These are phyloP conservation scores for Helichrysum umbraculigerum DNA, from an alignment of 129 eudicot genomes.

Conservation along the genomic window DNA sequence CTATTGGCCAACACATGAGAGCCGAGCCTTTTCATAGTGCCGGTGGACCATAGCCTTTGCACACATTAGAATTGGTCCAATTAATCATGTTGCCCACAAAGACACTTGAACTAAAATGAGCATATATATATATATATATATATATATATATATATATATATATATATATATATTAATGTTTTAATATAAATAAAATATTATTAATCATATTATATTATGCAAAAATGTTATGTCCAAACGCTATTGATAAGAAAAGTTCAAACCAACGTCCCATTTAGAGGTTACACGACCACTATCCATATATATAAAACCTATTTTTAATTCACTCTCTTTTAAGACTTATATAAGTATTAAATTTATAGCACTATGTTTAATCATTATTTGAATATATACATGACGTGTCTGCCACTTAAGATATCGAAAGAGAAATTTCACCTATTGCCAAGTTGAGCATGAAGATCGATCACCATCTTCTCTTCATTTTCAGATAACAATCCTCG, in stretches of 20 bases:
- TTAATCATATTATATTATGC: no score
- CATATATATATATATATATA: no score
- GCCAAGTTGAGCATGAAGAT: slow-evolving; percentile 89
- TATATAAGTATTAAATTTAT: neutral
- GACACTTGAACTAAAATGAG: slow-evolving; percentile 13
- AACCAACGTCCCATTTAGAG: neutral
- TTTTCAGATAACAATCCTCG: slow-evolving; percentile 68
- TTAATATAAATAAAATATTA: neutral
- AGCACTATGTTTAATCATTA: slow-evolving; percentile 16
- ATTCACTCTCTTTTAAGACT: neutral
- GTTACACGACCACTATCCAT: neutral
- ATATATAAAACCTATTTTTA: neutral
- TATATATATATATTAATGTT: no score
- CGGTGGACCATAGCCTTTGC: slow-evolving; percentile 35
- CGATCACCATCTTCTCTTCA: slow-evolving; percentile 77
- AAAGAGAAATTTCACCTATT: slow-evolving; percentile 48
- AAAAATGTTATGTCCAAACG: no score
- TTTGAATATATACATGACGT: slow-evolving; percentile 26
- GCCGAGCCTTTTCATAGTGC: slow-evolving; percentile 28
- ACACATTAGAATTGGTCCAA: slow-evolving; percentile 33
- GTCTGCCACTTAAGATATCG: slow-evolving; percentile 34
- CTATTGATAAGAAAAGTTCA: neutral
- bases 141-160: no score
- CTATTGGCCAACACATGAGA: slow-evolving; percentile 21
- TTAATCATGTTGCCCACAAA: slow-evolving; percentile 28